A percentile compares a stretch with the other conserved stretches of the same genome.
phyloP scores from a whole-genome alignment of 2,329 filamentous ascomycete genomes.

The Gaeumannomyces tritici region DNA sequence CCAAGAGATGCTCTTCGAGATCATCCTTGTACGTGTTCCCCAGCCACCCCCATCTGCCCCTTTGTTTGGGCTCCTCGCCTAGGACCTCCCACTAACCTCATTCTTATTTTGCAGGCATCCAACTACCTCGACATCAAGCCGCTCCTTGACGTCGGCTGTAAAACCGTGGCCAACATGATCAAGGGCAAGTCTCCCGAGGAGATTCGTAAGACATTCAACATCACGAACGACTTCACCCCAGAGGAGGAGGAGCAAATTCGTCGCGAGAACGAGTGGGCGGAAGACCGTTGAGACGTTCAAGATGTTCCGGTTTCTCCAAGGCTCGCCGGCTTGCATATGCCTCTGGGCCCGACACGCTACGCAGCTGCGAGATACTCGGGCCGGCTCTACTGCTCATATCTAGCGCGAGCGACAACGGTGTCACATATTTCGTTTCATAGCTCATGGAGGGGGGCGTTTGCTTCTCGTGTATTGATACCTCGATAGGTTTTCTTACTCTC shows the following conservation, averaged over 20 bases:
- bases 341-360: background rate
- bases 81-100: background rate
- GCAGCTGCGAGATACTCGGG: background rate
- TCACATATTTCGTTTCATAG: background rate
- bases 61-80: background rate
- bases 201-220: constrained; percentile 99
- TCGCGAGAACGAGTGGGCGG: constrained; percentile 84
- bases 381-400: background rate
- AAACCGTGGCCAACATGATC: constrained; percentile 99
- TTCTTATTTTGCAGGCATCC: constrained; percentile 55
- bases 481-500: background rate
- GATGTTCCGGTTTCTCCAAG: background rate
- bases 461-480: background rate
- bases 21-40: constrained; percentile 67
- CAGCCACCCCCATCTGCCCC: background rate
- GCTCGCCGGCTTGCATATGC: background rate
- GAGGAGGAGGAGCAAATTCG: constrained; percentile 98
- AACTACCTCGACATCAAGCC: constrained; percentile 99
- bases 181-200: constrained; percentile 99
- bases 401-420: background rate
- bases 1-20: constrained; percentile 99
- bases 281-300: constrained; percentile 54
- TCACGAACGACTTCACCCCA: constrained; percentile 97
- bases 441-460: background rate
- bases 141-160: constrained; percentile 94